Evolutionary conservation across 164 flowering plant genomes (phyloP), one percentile per base, ranked within the genome.

Genomic region (Malania oleifera): DNA sequence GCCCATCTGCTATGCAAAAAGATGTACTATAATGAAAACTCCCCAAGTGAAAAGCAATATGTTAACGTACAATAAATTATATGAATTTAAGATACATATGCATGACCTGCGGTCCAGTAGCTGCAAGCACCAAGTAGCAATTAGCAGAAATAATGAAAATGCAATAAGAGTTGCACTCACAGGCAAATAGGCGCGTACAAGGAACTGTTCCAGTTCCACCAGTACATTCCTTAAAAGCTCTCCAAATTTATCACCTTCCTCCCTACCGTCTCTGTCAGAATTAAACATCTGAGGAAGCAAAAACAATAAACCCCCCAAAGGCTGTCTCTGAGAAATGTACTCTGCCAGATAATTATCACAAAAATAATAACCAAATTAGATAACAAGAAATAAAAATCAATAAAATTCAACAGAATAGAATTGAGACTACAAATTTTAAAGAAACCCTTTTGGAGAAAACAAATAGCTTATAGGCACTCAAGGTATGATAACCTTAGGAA

Each of bases 291-390:
- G 74, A 39, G 99, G 96, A 25, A 95, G 91, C 64, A 95, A 70
- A 71, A 95, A 77, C 60, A 95, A 52, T 19, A 95, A 60, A 5
- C 97, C 97, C 14, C 95, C 99, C 41, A 95, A 69, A 39, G 79
- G 84, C 75, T 80, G 73, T 55, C 52, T 73, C 62, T 77, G 67
- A 3, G 65, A 52, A 38, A 89, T 70, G 67, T 67, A 86, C 19
- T 89, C 98, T 87, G 84, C 67, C 45, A 50, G 19, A 26, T 46
- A 40, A 31, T 54, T 44, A 28, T 12, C 60, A 56, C 17, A 48
- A 61, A 51, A 14, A 43, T 43, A 43, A 9, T 17, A 28, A n/a
- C 2, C 20, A 5, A 11, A 45, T 40, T 38, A 56, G 13, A 37
- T 40, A 28, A 15, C 8, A 31, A 4, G 9, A 5, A 31, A 5